Conservation (phyloP, 169 alveolate species). For the Babesia ovata region DNA sequence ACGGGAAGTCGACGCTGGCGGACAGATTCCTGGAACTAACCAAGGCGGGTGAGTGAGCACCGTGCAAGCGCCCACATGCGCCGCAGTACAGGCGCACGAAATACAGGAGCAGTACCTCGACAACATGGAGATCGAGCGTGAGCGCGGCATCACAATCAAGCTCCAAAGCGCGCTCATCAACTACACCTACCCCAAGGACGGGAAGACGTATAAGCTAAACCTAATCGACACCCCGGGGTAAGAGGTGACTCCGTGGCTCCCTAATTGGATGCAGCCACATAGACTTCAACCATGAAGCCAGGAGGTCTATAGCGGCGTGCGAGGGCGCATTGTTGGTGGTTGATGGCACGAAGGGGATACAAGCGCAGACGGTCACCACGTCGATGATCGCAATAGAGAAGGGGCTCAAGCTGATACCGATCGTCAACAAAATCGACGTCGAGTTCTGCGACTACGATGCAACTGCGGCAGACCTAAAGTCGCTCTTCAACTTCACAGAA, state of each 20-base stretch:
- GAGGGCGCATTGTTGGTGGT: conserved; percentile 91
- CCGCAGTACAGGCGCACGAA: conserved; percentile 65
- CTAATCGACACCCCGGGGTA: conserved; percentile 96
- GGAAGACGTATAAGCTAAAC: conserved; percentile 86
- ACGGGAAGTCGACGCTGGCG: conserved; percentile 93
- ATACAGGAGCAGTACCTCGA: conserved; percentile 86
- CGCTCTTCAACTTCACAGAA: conserved; percentile 68
- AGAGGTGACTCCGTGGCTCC: neutral
- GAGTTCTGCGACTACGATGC: conserved; percentile 70
- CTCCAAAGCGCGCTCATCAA: conserved; percentile 79
- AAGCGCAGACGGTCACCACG: conserved; percentile 91
- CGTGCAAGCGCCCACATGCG: conserved; percentile 71
- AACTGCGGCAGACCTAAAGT: conserved; percentile 64
- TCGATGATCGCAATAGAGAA: conserved; percentile 84
- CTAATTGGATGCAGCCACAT: conserved; percentile 74
- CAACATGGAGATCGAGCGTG: conserved; percentile 89
- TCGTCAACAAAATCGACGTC: conserved; percentile 91
- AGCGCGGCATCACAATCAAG: conserved; percentile 90
- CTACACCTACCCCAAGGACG: conserved; percentile 71
- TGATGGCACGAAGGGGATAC: conserved; percentile 92
- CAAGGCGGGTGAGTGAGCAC: conserved; percentile 68
- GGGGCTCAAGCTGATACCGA: conserved; percentile 89
- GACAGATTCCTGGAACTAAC: conserved; percentile 87
- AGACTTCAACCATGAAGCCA: conserved; percentile 94
- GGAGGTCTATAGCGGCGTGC: conserved; percentile 91